Percentiles rank a stretch among this genome's conserved stretches.
Conservation (phyloP, 148 eudicot species). For the Cornus florida region DNA sequence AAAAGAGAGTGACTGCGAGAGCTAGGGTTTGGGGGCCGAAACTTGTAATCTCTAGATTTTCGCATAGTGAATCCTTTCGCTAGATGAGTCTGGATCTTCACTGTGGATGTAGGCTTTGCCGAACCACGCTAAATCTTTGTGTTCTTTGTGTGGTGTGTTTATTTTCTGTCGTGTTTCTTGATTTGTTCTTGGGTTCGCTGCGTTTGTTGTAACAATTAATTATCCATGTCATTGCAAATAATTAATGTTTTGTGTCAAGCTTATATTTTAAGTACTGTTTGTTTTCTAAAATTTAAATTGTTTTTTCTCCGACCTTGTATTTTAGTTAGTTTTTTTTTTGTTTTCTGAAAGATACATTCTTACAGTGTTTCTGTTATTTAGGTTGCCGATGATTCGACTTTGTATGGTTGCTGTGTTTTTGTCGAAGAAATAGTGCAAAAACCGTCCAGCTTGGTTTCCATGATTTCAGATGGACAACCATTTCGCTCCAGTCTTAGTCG, state of each 20-base stretch:
- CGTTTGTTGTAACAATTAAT: background rate
- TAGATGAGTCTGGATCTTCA: no score
- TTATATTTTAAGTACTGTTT: background rate
- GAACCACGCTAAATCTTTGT: no score
- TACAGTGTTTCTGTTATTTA: constrained; percentile 30
- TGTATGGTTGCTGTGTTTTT: constrained; percentile 91
- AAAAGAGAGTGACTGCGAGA: no score
- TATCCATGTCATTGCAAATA: background rate
- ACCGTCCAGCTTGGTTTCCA: constrained; percentile 79
- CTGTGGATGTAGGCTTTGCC: no score
- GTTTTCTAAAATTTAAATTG: background rate
- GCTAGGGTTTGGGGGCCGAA: no score
- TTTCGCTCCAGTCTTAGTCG: constrained; percentile 53
- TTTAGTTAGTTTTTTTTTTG: background rate
- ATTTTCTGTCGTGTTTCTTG: no score
- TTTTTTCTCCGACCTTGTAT: background rate
- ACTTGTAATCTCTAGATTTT: no score
- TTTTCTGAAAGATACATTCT: constrained; percentile 16
- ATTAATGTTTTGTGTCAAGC: background rate
- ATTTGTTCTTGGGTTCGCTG: no score
- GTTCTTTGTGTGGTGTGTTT: no score
- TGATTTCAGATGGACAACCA: constrained; percentile 63
- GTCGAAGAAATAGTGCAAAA: constrained; percentile 87
- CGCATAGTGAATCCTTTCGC: no score
- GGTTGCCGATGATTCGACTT: constrained; percentile 86